phyloP scores from a whole-genome alignment of 176 grass and related monocot species.

The bread wheat (Triticum aestivum) region DNA sequence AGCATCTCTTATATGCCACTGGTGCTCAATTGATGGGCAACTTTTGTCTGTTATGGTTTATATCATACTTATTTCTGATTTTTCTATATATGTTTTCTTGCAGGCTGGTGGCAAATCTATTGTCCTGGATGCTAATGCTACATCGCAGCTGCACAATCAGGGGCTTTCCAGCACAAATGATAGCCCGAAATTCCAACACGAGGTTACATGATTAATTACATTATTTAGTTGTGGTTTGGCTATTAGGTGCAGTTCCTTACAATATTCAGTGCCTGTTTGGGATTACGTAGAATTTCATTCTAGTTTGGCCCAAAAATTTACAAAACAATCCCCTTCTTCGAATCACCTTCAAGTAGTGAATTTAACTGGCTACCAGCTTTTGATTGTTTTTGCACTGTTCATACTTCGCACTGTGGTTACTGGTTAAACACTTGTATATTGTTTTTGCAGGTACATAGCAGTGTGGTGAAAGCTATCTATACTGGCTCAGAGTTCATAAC shows the following conservation, averaged over 20 bases:
- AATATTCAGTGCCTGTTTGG: not conserved
- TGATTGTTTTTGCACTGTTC: not conserved
- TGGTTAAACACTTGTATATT: not conserved
- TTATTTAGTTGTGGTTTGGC: not conserved
- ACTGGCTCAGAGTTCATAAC: slow-evolving; percentile 64
- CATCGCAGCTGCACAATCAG: slow-evolving; percentile 56
- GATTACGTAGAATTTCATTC: not conserved
- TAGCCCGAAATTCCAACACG: slow-evolving; percentile 64
- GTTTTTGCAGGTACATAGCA: slow-evolving; percentile 69
- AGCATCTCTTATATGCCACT: not conserved
- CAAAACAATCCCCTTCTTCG: not conserved
- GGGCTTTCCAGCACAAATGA: slow-evolving; percentile 79
- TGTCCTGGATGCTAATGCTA: slow-evolving; percentile 87
- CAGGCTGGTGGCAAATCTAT: slow-evolving; percentile 67
- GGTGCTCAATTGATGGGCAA: not conserved
- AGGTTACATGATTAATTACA: slow-evolving; percentile 45
- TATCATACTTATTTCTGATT: not conserved
- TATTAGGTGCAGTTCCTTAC: not conserved
- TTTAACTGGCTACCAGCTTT: not conserved
- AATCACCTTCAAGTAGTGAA: not conserved
- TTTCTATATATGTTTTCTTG: not conserved
- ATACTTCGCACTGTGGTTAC: not conserved
- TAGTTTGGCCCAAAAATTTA: not conserved
- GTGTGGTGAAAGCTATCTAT: slow-evolving; percentile 87
- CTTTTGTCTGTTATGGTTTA: not conserved